phyloP scores from a whole-genome alignment of 208 protist genomes.

The Leishmania gerbilli region DNA sequence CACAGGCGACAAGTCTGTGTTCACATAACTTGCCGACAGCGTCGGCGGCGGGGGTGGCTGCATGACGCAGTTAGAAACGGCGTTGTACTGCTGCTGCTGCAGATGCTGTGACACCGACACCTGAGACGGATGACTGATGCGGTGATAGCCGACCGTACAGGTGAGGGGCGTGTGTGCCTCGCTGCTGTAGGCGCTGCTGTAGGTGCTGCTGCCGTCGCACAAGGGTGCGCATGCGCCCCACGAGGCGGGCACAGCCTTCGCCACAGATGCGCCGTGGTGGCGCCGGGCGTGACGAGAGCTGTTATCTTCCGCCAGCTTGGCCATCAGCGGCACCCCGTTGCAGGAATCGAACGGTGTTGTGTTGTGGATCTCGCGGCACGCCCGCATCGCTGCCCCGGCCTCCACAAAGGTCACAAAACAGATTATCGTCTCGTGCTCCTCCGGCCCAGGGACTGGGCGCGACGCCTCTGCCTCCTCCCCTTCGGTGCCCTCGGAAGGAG shows the following conservation, averaged over 20 bases:
- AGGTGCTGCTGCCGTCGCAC: not conserved
- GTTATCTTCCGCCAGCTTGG: slow-evolving; percentile 55
- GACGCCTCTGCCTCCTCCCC: not conserved
- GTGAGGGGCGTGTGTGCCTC: not conserved
- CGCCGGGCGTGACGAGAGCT: slow-evolving; percentile 36
- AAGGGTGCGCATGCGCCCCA: not conserved
- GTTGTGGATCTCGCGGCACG: slow-evolving; percentile 47
- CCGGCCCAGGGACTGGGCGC: not conserved
- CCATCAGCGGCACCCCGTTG: slow-evolving; percentile 48
- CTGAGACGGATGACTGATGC: not conserved
- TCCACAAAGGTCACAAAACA: slow-evolving; percentile 66
- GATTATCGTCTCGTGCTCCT: slow-evolving; percentile 41
- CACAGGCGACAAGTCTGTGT: not conserved
- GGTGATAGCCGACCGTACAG: not conserved
- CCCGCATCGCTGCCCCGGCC: slow-evolving; percentile 45
- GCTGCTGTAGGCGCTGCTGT: not conserved
- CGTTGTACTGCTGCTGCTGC: slow-evolving; percentile 1
- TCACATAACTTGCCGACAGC: not conserved
- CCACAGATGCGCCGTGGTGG: slow-evolving; percentile 3
- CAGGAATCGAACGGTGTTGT: slow-evolving; percentile 41
- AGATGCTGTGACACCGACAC: not conserved
- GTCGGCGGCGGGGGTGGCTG: not conserved
- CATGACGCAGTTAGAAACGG: not conserved
- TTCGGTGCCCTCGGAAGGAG: not conserved
- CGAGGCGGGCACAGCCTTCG: not conserved